Evolutionary conservation across 441 rosid species (phyloP).

Genomic region (Brassica balearica): DNA sequence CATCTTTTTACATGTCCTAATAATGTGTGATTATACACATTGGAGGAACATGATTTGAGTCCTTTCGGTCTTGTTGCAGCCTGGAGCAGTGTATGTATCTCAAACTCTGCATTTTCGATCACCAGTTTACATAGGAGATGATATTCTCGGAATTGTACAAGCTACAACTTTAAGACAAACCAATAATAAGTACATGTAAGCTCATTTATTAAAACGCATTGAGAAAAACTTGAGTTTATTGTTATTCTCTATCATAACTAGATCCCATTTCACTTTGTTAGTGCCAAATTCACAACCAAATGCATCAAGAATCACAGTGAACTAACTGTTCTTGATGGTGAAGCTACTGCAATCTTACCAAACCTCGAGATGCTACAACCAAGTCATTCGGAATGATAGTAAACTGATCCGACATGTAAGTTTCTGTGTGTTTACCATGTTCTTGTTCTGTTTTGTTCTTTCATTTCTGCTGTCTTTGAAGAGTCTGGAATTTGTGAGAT

Average conservation of each 20-base stretch:
- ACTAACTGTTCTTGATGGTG: slow-evolving; percentile 72
- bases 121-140: slow-evolving; percentile 78
- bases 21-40: too few species aligned
- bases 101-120: slow-evolving; percentile 80
- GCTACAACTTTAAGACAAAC: slow-evolving; percentile 60
- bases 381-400: slow-evolving; percentile 9
- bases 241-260: slow-evolving; percentile 1
- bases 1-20: not conserved
- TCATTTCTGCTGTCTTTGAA: slow-evolving; percentile 16
- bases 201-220: not conserved
- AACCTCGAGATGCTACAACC: slow-evolving; percentile 48
- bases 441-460: slow-evolving; percentile 24
- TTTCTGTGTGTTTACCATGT: slow-evolving; percentile 1
- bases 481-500: slow-evolving; percentile 21
- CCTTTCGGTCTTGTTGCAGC: slow-evolving; percentile 50
- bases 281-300: slow-evolving; percentile 81
- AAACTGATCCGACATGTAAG: not conserved
- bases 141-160: slow-evolving; percentile 60
- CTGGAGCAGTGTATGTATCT: slow-evolving; percentile 86
- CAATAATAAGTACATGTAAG: slow-evolving; percentile 74
- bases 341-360: slow-evolving; percentile 74
- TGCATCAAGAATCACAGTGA: slow-evolving; percentile 70
- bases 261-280: slow-evolving; percentile 29
- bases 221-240: not conserved
- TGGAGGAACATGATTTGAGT: too few species aligned